A percentile compares a stretch with the other conserved stretches of the same genome.
These are phyloP conservation scores for Scedosporium dehoogii DNA, from an alignment of 2,329 filamentous ascomycete genomes.

Conservation along the genomic window DNA sequence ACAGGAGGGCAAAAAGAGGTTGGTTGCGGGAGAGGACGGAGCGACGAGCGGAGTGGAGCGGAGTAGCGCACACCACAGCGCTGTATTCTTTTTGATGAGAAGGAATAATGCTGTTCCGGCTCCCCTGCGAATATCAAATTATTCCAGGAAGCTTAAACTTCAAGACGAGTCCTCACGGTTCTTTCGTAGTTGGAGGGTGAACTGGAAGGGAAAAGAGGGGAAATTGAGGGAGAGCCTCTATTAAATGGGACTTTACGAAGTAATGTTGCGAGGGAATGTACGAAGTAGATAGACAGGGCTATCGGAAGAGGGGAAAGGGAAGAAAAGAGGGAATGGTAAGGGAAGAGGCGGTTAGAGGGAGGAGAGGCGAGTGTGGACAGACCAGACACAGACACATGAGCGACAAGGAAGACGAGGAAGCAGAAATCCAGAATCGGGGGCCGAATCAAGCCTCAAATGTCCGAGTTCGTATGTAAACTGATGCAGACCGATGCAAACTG, in stretches of 20 bases:
- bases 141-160: not conserved
- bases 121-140: not conserved
- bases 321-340: not conserved
- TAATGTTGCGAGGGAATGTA: not conserved
- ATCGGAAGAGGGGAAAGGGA: not conserved
- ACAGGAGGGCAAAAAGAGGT: not conserved
- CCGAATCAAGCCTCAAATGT: too few species aligned
- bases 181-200: not conserved
- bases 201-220: not conserved
- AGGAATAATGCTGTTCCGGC: not conserved
- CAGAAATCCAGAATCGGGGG: too few species aligned
- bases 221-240: not conserved
- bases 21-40: too few species aligned
- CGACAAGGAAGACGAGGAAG: too few species aligned
- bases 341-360: not conserved
- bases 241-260: not conserved
- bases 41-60: conserved; percentile 11
- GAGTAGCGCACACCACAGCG: not conserved
- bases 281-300: not conserved
- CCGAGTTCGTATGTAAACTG: too few species aligned
- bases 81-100: not conserved
- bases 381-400: too few species aligned
- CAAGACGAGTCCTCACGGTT: not conserved
- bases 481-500: too few species aligned
- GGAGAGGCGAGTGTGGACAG: not conserved